These are phyloP conservation scores for Hypoxylon sp. DNA, from an alignment of 2,329 filamentous ascomycete genomes.

Conservation along the genomic window DNA sequence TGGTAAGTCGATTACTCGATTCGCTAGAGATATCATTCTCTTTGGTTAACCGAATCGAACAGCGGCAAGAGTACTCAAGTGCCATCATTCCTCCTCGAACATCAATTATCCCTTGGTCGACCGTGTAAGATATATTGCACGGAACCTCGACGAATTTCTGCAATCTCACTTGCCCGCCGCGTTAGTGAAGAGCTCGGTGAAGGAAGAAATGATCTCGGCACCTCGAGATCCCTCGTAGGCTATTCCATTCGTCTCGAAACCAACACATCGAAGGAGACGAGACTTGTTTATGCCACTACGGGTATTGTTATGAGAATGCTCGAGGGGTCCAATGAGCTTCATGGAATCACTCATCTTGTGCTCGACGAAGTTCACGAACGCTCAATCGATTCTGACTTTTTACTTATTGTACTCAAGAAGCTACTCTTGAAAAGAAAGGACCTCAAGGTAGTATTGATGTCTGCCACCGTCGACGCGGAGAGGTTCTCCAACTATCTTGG, in stretches of 20 bases:
- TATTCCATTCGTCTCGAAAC: conserved; percentile 95
- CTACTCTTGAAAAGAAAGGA: conserved; percentile 82
- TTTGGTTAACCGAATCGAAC: conserved; percentile 38
- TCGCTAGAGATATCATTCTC: neutral
- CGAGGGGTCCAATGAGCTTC: conserved; percentile 86
- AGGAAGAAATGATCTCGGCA: conserved; percentile 83
- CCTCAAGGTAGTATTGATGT: conserved; percentile 96
- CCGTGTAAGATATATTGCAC: conserved; percentile 95
- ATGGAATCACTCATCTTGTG: conserved; percentile 91
- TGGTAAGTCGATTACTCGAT: conserved; percentile 66
- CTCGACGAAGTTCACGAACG: conserved; percentile 98
- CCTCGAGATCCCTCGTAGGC: conserved; percentile 84
- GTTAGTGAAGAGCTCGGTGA: conserved; percentile 97
- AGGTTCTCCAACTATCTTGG: conserved; percentile 91
- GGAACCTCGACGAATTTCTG: conserved; percentile 94
- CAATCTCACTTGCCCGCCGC: conserved; percentile 90
- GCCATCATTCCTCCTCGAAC: conserved; percentile 92
- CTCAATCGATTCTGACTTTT: conserved; percentile 95
- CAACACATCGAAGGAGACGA: conserved; percentile 83
- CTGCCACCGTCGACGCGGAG: conserved; percentile 93
- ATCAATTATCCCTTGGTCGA: conserved; percentile 83
- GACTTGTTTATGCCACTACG: conserved; percentile 89
- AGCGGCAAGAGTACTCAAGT: conserved; percentile 96
- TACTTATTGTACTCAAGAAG: conserved; percentile 90
- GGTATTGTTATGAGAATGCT: conserved; percentile 99